Evolutionary conservation across 2,329 filamentous ascomycete genomes (phyloP).

Genomic region (Xylariaceae sp.): DNA sequence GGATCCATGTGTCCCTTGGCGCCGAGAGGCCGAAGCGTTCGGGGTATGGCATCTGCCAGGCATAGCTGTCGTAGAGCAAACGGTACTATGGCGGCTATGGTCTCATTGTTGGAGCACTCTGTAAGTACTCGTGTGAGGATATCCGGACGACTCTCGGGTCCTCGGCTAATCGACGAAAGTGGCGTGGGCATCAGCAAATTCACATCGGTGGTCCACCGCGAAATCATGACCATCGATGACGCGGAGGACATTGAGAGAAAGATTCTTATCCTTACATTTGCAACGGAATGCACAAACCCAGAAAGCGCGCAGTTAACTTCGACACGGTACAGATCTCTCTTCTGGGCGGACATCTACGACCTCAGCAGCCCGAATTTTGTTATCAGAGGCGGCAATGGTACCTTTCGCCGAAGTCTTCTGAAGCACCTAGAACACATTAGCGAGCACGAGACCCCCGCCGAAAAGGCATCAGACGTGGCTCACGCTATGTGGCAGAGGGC

Average conservation of each 20-base stretch:
- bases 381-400: not conserved
- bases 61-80: not conserved
- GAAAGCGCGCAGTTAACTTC: no score
- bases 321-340: not conserved
- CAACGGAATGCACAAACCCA: not conserved
- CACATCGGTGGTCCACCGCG: not conserved
- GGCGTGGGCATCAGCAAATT: slow-evolving; percentile 1
- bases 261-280: slow-evolving; percentile 5
- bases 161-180: slow-evolving; percentile 1
- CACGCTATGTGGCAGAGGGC: not conserved
- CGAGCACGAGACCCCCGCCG: not conserved
- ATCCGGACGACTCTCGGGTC: not conserved
- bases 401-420: not conserved
- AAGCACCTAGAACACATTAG: not conserved
- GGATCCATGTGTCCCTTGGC: no score
- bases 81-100: not conserved
- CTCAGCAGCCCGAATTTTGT: not conserved
- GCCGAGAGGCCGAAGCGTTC: not conserved
- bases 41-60: slow-evolving; percentile 4
- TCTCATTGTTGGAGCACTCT: not conserved
- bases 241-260: not conserved
- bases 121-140: not conserved
- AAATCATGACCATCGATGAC: not conserved
- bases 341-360: not conserved
- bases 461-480: not conserved